These are phyloP conservation scores for Evernia prunastri DNA, from an alignment of 495 filamentous ascomycete genomes.

Conservation along the genomic window DNA sequence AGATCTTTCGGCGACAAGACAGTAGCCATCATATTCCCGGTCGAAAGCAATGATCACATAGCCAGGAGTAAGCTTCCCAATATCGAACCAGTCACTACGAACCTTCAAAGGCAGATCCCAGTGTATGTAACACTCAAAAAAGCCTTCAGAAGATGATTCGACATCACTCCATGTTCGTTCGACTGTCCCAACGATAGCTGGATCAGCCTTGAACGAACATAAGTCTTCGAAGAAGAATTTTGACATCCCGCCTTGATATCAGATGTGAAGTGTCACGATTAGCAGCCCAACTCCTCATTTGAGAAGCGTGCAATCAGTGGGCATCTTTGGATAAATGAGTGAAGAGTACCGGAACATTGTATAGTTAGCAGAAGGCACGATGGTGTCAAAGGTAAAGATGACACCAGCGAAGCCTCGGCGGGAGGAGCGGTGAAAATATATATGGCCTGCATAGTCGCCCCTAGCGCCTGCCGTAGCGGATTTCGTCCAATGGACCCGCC, in stretches of 20 bases:
- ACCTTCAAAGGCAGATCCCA: constrained; percentile 28
- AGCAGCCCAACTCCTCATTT: neutral
- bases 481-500: neutral
- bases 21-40: constrained; percentile 24
- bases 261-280: neutral
- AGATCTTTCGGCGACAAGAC: constrained; percentile 40
- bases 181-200: constrained; percentile 28
- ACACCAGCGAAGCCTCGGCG: neutral
- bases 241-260: constrained; percentile 14
- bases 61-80: constrained; percentile 20
- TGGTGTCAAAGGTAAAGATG: neutral
- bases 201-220: constrained; percentile 30
- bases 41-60: constrained; percentile 35
- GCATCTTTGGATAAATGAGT: neutral
- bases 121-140: constrained; percentile 18
- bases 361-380: neutral
- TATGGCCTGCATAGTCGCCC: neutral
- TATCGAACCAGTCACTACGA: constrained; percentile 11
- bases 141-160: neutral
- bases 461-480: neutral
- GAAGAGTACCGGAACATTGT: neutral
- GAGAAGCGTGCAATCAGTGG: neutral
- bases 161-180: constrained; percentile 25
- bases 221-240: constrained; percentile 30
- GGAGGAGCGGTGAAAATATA: neutral